Evolutionary conservation across 306 rosid species (phyloP).

Genomic region (Rosa rugosa): DNA sequence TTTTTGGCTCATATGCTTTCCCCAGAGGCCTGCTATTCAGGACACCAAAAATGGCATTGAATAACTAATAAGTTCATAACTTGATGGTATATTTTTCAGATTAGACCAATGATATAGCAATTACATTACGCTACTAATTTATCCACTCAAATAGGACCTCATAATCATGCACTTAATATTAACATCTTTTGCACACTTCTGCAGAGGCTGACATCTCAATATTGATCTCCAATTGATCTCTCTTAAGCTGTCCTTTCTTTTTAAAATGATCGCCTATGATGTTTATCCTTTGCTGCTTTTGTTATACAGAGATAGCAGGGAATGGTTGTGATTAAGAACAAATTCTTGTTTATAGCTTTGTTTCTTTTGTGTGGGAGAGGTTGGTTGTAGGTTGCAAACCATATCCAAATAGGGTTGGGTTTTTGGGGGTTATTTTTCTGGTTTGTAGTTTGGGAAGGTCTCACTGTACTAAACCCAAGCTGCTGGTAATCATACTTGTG

Average conservation of each 20-base stretch:
- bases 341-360: neutral
- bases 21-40: neutral
- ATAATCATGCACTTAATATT: neutral
- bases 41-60: neutral
- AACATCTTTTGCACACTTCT: neutral
- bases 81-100: neutral
- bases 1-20: neutral
- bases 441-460: neutral
- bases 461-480: neutral
- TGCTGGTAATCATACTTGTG: neutral
- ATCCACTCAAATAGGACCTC: neutral
- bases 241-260: neutral
- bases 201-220: neutral
- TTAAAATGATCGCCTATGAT: neutral
- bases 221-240: neutral
- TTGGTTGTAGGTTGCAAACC: neutral
- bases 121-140: neutral
- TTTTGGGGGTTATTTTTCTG: neutral
- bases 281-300: neutral
- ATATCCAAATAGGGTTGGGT: neutral
- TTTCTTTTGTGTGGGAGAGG: neutral
- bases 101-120: neutral
- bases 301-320: neutral
- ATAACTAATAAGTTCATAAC: neutral
- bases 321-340: neutral